Percentiles rank a stretch among this genome's conserved stretches.
These are phyloP conservation scores for Neurospora sp. DNA, from an alignment of 495 filamentous ascomycete species.

Conservation along the genomic window DNA sequence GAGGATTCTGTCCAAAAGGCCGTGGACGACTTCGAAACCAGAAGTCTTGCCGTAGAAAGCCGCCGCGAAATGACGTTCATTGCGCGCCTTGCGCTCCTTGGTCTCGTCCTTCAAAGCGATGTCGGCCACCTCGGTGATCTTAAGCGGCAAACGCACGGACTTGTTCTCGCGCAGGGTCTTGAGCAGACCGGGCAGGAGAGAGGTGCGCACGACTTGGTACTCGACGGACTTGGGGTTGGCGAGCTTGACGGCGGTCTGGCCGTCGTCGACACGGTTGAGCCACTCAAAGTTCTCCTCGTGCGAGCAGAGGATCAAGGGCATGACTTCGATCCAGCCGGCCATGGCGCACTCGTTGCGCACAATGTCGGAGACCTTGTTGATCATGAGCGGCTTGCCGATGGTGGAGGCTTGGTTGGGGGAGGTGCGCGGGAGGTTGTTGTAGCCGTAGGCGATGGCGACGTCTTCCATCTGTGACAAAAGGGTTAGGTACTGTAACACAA, in stretches of 20 bases:
- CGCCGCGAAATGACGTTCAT: conserved; percentile 92
- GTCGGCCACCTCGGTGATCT: conserved; percentile 88
- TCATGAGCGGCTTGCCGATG: conserved; percentile 72
- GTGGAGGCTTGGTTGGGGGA: conserved; percentile 77
- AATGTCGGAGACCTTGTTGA: conserved; percentile 94
- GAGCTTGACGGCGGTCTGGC: conserved; percentile 72
- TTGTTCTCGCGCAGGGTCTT: conserved; percentile 97
- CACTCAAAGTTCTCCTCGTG: conserved; percentile 98
- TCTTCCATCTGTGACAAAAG: conserved; percentile 68
- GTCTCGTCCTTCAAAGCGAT: conserved; percentile 76
- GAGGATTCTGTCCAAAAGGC: conserved; percentile 83
- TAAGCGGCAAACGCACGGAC: conserved; percentile 76
- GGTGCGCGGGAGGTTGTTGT: conserved; percentile 79
- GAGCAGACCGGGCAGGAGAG: conserved; percentile 75
- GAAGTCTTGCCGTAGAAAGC: conserved; percentile 90
- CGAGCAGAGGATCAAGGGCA: conserved; percentile 94
- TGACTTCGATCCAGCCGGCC: conserved; percentile 91
- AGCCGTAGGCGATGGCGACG: conserved; percentile 88
- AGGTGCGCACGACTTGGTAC: conserved; percentile 93
- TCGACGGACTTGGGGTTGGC: conserved; percentile 94
- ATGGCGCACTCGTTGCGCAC: conserved; percentile 83
- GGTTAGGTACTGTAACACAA: neutral
- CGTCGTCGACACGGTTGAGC: conserved; percentile 87
- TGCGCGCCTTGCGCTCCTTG: conserved; percentile 72
- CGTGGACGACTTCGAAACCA: conserved; percentile 94